Base-by-base conservation (phyloP, 1,139 yeast genomes). In the Yamadazyma triangularis region DNA sequence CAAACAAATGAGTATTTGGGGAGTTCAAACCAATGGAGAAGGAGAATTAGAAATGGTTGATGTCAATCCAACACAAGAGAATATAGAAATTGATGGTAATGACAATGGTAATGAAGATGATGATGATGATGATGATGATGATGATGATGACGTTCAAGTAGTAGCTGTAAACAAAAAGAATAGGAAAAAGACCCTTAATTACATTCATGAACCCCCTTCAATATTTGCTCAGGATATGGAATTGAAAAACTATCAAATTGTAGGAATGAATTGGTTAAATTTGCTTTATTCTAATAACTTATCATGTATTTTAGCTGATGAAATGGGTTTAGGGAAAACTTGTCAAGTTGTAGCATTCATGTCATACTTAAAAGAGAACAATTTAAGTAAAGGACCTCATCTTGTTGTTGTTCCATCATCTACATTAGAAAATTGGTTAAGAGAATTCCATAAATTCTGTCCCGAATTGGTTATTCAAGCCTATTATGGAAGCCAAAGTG, bases 311-410 rank as follows among this genome's bases (percentile, higher is more conserved):
- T 65, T 91, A 29, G 99, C 98, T 0, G 99, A 91, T 59, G 99
- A 91, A 56, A 88, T 89, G 97, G 97, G 97, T 9, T 65, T 91
- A 31, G 98, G 98, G 35, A 91, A 91, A 53, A 91, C 97, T 0
- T 84, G 95, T 56, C 97, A 91, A 59, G 95, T 91, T 18, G 88
- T 91, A 58, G 74, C 96, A n/a, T 89, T 91, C 50, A 61, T 91
- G 52, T 88, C 97, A 1, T 80, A 84, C 50, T 67, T 91, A 46
- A 84, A 86, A 50, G 82, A 85, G 44, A 86, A 94, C 6, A 74
- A 95, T 48, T 72, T 89, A 50, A 95, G 85, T 49, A 82, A 85
- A 52, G 97, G 97, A 2, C 98, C 98, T 2, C 96, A 91, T 59
- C 59, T 89, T 30, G 78, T 91, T 22, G 91, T 91, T 28, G 97